Evolutionary conservation across 225 moss, liverwort and hornwort genomes (phyloP), one percentile per base, ranked within the genome.

Genomic region (Ulota crispa): DNA sequence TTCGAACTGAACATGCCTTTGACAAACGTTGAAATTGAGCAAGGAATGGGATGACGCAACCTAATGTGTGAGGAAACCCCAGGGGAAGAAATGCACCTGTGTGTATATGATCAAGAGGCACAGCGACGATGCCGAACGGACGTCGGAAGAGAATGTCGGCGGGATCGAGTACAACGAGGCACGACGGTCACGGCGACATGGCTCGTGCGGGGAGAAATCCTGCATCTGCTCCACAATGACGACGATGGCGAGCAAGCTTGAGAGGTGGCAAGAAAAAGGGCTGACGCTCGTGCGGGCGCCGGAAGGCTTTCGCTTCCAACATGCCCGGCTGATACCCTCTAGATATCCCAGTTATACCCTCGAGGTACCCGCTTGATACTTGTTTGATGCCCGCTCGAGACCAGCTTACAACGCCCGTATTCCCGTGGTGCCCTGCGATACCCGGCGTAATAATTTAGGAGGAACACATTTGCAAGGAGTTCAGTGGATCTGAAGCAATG

Each of bases 171-270:
- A 24, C 70, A 61, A 70, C 28, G 75, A 66, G 53, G 19, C 20
- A 8, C 31, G 53, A 52, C 78, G 18, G 43, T 87, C 81, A 87
- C 68, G 72, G 80, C 81, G 47, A 84, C 87, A 87, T 87, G 81
- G 78, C 73, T 73, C 18, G 73, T 8, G 63, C 72, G 60, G 66
- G 39, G 15, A 39, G 9, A 31, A 68, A 50, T 68, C 67, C 20
- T 45, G 47, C 75, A 23, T 42, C 34, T 45, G 60, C 69, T n/a
- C 75, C 53, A 65, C 71, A 32, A 42, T 52, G 27, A 45, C 67
- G 60, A 62, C 31, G 68, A 68, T n/a, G 66, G 70, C 18, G 59
- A 80, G 10, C 15, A 4, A 56, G 31, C 24, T 36, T 6, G 3
- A 13, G 42, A 34, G 31, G 68, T 41, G 6, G 8, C 45, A 36